Evolutionary conservation across 2,329 filamentous ascomycete genomes (phyloP).

Genomic region (Blastomyces emzantsi): DNA sequence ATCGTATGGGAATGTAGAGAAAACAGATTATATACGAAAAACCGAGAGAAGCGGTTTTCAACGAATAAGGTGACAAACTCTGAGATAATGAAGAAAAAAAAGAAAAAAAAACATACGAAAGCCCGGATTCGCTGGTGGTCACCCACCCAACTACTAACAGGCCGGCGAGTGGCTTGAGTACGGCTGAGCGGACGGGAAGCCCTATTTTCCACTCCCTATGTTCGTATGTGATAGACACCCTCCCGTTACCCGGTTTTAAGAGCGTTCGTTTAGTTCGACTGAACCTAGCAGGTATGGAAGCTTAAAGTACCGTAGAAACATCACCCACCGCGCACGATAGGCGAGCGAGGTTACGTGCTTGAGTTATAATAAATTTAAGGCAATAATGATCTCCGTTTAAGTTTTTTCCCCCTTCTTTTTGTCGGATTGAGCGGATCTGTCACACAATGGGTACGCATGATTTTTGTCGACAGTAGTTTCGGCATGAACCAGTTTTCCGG

Average conservation of each 20-base stretch:
- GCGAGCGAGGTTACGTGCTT: neutral
- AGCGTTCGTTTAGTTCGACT: neutral
- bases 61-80: no score
- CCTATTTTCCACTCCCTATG: slow-evolving; percentile 38
- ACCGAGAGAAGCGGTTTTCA: neutral
- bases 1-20: neutral
- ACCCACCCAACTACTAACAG: slow-evolving; percentile 24
- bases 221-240: slow-evolving; percentile 28
- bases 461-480: neutral
- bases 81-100: no score
- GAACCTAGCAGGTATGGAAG: no score
- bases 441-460: neutral
- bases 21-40: neutral
- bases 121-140: slow-evolving; percentile 8
- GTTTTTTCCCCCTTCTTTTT: neutral
- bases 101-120: slow-evolving; percentile 31
- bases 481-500: neutral
- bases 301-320: neutral
- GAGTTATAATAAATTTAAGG: neutral
- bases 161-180: slow-evolving; percentile 38
- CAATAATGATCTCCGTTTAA: neutral
- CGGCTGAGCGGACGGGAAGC: slow-evolving; percentile 38
- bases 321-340: neutral
- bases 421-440: neutral
- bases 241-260: no score